These are phyloP conservation scores for Leishmania gerbilli DNA, from an alignment of 208 protist species.

Conservation along the genomic window DNA sequence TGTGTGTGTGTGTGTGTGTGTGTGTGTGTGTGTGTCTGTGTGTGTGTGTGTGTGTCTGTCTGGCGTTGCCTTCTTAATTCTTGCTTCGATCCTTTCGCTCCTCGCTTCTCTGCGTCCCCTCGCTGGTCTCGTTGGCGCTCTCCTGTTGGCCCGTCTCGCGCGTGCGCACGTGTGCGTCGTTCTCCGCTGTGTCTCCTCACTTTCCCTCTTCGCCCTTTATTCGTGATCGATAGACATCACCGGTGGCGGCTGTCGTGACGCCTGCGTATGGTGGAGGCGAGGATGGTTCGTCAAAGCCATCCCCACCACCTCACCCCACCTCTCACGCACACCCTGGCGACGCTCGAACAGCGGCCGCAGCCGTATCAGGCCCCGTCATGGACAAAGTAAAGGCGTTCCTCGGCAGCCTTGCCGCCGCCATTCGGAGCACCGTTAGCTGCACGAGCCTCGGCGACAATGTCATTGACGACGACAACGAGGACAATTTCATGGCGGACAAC, in stretches of 20 bases:
- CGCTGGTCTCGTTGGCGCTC: neutral
- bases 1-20: too few species aligned
- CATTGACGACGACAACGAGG: conserved; percentile 28
- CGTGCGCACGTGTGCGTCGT: too few species aligned
- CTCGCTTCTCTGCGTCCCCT: neutral
- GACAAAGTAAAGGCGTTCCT: neutral
- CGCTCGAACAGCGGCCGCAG: neutral
- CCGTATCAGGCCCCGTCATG: neutral
- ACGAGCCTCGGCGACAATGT: conserved; percentile 9
- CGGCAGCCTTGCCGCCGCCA: conserved; percentile 6
- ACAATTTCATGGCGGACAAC: conserved; percentile 13
- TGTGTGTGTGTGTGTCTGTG: too few species aligned
- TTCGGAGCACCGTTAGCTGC: conserved; percentile 17
- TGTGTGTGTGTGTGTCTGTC: too few species aligned
- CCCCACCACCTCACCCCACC: neutral
- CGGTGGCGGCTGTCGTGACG: neutral
- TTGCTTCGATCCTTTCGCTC: neutral
- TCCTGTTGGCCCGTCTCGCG: too few species aligned
- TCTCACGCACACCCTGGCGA: conserved; percentile 9
- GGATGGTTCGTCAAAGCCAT: neutral
- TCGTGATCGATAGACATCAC: neutral
- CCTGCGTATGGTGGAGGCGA: too few species aligned
- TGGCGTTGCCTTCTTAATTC: too few species aligned
- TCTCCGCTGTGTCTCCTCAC: neutral
- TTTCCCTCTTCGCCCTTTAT: neutral